Percentiles rank a stretch among this genome's conserved stretches.
Conservation (phyloP, 345 rosid genomes). For the Citrus hindsii region DNA sequence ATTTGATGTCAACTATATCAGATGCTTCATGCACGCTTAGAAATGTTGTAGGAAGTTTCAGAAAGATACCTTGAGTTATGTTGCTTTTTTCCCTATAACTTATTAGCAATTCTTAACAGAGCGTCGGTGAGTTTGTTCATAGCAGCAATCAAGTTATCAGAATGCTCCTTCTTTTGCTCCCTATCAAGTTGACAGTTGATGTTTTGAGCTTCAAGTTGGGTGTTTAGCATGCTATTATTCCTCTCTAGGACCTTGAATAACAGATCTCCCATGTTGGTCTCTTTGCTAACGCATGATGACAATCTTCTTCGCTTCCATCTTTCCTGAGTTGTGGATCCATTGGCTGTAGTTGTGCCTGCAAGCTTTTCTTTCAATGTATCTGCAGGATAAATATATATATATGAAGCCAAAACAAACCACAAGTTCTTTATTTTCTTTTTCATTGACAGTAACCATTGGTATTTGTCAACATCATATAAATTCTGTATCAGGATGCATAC, state of each 20-base stretch:
- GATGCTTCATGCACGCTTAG: background rate
- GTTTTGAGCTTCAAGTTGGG: conserved; percentile 45
- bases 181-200: conserved; percentile 37
- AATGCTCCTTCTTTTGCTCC: conserved; percentile 41
- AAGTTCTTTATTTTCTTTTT: background rate
- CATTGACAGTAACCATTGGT: too few species aligned
- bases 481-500: too few species aligned
- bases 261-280: conserved; percentile 9
- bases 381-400: background rate
- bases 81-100: conserved; percentile 19
- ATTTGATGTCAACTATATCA: background rate
- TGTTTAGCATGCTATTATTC: conserved; percentile 32
- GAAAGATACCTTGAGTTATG: background rate
- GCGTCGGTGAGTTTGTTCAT: conserved; percentile 40
- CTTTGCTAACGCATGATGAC: conserved; percentile 20
- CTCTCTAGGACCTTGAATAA: conserved; percentile 28
- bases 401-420: background rate
- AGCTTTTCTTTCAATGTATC: conserved; percentile 10
- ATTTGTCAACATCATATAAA: too few species aligned
- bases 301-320: conserved; percentile 29
- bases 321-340: conserved; percentile 24
- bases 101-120: conserved; percentile 34
- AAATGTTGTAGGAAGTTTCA: background rate
- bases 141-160: conserved; percentile 30
- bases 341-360: conserved; percentile 7